Conservation (phyloP, 1,284 basidiomycete species). For the Apiotrichum brassicae region DNA sequence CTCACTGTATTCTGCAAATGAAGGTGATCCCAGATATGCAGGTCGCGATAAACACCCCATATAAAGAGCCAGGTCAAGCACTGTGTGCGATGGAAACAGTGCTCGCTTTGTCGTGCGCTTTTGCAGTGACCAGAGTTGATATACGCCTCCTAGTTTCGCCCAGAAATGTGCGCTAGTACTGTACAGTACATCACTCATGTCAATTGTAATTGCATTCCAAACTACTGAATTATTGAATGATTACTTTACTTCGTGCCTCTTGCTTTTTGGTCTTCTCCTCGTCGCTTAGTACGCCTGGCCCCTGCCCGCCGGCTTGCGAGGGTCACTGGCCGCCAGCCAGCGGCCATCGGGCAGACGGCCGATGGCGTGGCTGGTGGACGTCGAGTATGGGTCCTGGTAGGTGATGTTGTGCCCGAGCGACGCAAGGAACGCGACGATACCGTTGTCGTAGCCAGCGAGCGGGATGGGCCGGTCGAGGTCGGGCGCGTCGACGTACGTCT, state of each 20-base stretch:
- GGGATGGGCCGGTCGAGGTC: conserved; percentile 15
- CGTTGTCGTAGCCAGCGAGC: conserved; percentile 43
- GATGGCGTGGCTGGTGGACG: conserved; percentile 24
- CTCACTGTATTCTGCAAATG: too few relatives aligned
- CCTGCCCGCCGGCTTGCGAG: conserved; percentile 7
- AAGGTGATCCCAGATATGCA: too few relatives aligned
- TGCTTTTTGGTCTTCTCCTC: background rate
- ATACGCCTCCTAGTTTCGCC: too few relatives aligned
- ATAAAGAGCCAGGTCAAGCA: too few relatives aligned
- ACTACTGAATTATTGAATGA: background rate
- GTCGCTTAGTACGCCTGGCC: conserved; percentile 10
- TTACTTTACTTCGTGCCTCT: background rate
- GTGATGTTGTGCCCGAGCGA: conserved; percentile 41
- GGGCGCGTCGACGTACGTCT: conserved; percentile 40
- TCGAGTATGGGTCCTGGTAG: conserved; percentile 21
- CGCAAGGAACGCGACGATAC: conserved; percentile 37
- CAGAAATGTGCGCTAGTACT: too few relatives aligned
- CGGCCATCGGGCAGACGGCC: conserved; percentile 20
- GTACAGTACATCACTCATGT: too few relatives aligned
- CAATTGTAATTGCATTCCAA: too few relatives aligned
- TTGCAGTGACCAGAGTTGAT: too few relatives aligned
- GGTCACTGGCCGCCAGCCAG: conserved; percentile 23
- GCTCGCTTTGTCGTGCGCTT: too few relatives aligned
- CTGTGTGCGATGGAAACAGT: too few relatives aligned
- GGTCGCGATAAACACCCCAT: too few relatives aligned